Conservation (phyloP, 768 basidiomycete genomes). For the Gloeophyllum trabeum region DNA sequence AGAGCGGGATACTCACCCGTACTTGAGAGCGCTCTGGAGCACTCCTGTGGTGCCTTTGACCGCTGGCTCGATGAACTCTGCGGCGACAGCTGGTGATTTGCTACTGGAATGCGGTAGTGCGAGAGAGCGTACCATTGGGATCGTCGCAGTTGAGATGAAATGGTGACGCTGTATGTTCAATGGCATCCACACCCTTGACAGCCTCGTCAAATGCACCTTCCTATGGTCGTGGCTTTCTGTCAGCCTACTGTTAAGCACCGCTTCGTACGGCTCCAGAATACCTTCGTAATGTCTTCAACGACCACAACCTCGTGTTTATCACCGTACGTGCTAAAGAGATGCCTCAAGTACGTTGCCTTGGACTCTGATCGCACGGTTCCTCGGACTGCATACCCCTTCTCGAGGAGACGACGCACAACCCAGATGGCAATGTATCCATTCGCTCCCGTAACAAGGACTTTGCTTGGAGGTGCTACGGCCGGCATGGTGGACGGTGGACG, state of each 20-base stretch:
- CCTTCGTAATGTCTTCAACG: conserved; percentile 34
- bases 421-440: conserved; percentile 13
- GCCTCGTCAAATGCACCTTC: conserved; percentile 28
- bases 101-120: not conserved
- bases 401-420: conserved; percentile 21
- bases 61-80: conserved; percentile 29
- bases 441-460: conserved; percentile 6
- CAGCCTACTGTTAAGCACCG: not conserved
- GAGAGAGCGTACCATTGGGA: conserved; percentile 2
- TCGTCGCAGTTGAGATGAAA: conserved; percentile 13
- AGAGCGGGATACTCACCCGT: conserved; percentile 13
- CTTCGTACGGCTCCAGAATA: conserved; percentile 7
- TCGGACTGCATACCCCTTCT: conserved; percentile 25
- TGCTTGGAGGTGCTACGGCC: conserved; percentile 1
- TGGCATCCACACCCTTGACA: conserved; percentile 29
- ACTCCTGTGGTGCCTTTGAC: conserved; percentile 29
- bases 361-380: conserved; percentile 30
- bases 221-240: not conserved
- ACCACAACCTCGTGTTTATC: conserved; percentile 29
- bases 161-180: conserved; percentile 24
- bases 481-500: conserved; percentile 5
- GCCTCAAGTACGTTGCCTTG: conserved; percentile 30
- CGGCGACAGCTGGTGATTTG: not conserved
- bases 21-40: conserved; percentile 20
- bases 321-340: conserved; percentile 23